These are phyloP conservation scores for Trichoderma simmonsii DNA, from an alignment of 2,329 filamentous ascomycete species.

Conservation along the genomic window DNA sequence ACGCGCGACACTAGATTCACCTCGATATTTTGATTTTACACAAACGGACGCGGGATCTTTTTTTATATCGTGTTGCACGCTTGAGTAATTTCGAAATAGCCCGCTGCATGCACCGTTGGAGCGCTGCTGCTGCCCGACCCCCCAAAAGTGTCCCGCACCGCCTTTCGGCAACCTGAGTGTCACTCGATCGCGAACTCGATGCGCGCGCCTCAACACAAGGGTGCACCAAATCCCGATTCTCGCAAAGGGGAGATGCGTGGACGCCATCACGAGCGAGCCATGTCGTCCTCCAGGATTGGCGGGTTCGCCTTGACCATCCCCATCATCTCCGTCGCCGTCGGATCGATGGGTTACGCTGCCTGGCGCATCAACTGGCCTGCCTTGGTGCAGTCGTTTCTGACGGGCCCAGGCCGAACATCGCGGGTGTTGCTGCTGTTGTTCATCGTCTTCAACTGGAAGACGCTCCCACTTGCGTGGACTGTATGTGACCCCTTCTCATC, in stretches of 20 bases:
- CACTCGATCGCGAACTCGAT: conserved; percentile 22
- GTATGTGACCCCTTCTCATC: conserved; percentile 43
- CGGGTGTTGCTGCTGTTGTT: conserved; percentile 54
- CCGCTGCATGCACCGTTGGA: conserved; percentile 31
- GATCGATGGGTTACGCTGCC: conserved; percentile 46
- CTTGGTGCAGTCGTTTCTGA: conserved; percentile 44
- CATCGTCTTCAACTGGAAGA: conserved; percentile 67
- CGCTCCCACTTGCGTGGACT: conserved; percentile 72
- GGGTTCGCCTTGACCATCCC: conserved; percentile 36
- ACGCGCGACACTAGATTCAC: background rate
- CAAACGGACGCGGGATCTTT: background rate
- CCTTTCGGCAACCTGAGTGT: conserved; percentile 43
- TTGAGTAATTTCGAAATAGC: background rate
- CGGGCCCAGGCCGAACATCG: conserved; percentile 52
- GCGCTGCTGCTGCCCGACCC: conserved; percentile 19
- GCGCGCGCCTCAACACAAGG: background rate
- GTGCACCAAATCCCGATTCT: background rate
- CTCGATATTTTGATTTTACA: background rate
- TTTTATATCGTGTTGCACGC: background rate
- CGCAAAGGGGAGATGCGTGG: background rate
- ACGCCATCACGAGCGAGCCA: background rate
- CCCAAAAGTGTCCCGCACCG: conserved; percentile 33
- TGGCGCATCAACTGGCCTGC: conserved; percentile 43
- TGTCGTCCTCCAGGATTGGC: conserved; percentile 29
- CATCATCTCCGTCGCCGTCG: conserved; percentile 40